Evolutionary conservation across 2,329 filamentous ascomycete species (phyloP), one percentile per base, ranked within the genome.

Genomic region (Fusarium pseudocircinatum): DNA sequence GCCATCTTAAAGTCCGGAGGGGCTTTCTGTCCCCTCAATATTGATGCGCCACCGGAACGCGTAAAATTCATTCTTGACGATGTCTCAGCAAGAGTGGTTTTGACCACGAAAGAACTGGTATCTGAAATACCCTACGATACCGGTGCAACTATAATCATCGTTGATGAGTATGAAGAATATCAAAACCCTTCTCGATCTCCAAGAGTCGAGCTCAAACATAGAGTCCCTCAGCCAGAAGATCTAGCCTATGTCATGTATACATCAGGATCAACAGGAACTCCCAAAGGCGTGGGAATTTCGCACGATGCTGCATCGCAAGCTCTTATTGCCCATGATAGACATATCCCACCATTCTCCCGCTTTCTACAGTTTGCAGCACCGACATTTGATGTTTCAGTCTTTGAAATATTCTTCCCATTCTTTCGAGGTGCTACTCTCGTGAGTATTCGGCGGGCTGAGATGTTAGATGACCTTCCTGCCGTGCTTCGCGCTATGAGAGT

Each of bases 241-340:
- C 80, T 95, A 30, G 94, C 95, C 30, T 98, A 98, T 84, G 89
- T 97, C 67, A 95, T 97, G 90, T 98, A 97, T 80, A 97, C 95
- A 2, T 97, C 94, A 50, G 95, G 95, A 7, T 97, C 94, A 10
- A 97, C 95, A 1, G 95, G 95, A 18, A 90, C 91, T 9, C 95
- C 95, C 1, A 98, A 98, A 84, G 95, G 95, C 2, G 95, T 98
- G 30, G 88, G 89, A 5, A 86, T 98, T 36, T 94, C 94, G 36
- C 95, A 98, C 82, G 83, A 86, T 34, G 93, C 95, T 22, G 94
- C 88, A 13, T 93, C 93, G 0, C 95, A 97, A 80, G 94, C 93
- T 63, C 83, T 98, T 13, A 86, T 97, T 47, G 94, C 94, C 5
- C 95, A 98, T 78, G 87, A 97, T 77, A 86, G 84, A 52, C 90